Conservation (phyloP, 163 green algal species). For the Chlamydomonas reinhardtii region DNA sequence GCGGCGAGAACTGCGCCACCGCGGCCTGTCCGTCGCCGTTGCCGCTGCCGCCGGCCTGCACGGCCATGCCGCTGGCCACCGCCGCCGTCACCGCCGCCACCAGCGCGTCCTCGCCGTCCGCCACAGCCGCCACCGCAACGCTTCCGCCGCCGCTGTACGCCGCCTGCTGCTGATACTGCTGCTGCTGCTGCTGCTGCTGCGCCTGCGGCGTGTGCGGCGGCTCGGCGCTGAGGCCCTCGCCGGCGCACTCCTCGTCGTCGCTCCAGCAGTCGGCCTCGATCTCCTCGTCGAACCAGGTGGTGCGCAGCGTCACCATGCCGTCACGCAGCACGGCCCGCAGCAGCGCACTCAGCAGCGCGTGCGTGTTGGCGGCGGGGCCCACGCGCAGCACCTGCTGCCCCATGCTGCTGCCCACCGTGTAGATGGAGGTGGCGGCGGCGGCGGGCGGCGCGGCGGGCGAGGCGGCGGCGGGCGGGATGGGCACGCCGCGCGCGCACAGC, state of each 20-base stretch:
- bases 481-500: constrained; percentile 28
- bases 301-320: constrained; percentile 25
- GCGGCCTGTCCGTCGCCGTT: too few relatives aligned
- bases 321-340: constrained; percentile 29
- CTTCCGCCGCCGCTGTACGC: too few relatives aligned
- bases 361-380: not conserved
- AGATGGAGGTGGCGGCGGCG: not conserved
- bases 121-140: not conserved
- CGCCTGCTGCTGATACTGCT: not conserved
- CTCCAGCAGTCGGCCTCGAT: not conserved
- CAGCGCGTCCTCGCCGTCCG: not conserved
- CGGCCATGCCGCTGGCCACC: not conserved
- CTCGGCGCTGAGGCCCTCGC: not conserved
- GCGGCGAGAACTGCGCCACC: too few relatives aligned
- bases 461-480: constrained; percentile 15
- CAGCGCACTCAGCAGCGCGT: constrained; percentile 34
- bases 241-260: not conserved
- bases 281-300: constrained; percentile 38
- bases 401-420: constrained; percentile 17
- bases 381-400: constrained; percentile 41
- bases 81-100: not conserved
- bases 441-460: not conserved
- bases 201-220: not conserved
- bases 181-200: not conserved
- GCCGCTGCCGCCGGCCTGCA: too few relatives aligned